Evolutionary conservation across 805 yeast genomes (phyloP), one percentile per base, ranked within the genome.

Genomic region (Pichia cabralensis): DNA sequence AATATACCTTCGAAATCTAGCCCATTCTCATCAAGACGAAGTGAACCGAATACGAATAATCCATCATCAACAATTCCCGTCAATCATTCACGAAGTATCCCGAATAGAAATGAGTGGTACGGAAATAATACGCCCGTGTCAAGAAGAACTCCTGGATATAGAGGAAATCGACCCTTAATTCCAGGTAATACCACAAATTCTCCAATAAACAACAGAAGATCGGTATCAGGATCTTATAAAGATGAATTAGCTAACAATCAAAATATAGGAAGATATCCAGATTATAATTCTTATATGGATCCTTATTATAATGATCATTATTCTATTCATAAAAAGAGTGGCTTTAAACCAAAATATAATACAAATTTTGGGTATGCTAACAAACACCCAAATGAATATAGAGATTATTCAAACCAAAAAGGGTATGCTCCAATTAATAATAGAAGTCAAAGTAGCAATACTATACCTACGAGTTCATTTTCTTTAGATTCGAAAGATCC

Each of bases 11-110:
- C 16, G 9, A 14, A 19, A 18, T 14, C 23, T 14, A 29, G 30
- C 15, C 27, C 38, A 4, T 34, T 35, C 14, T 38, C 40, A 3
- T 41, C 44, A 23, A 21, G 42, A 19, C 22, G 42, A 26, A 33
- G 24, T 12, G 42, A 33, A 6, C 20, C 21, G 2, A 17, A n/a
- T 10, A 32, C 14, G 3, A 27, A 27, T 27, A 18, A n/a, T n/a
- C n/a, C n/a, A 5, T 4, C 4, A 15, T 10, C 5, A 33, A 17
- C 10, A 22, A 23, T 21, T 27, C 30, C 6, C n/a, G n/a, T n/a
- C n/a, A n/a, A n/a, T n/a, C n/a, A n/a, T n/a, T n/a, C n/a, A n/a
- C n/a, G n/a, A n/a, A n/a, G n/a, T n/a, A n/a, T n/a, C n/a, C n/a
- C n/a, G n/a, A n/a, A n/a, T n/a, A n/a, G n/a, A n/a, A n/a, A n/a